Base-by-base conservation (phyloP, 768 basidiomycete genomes). In the Rubroboletus pulcherrimus region DNA sequence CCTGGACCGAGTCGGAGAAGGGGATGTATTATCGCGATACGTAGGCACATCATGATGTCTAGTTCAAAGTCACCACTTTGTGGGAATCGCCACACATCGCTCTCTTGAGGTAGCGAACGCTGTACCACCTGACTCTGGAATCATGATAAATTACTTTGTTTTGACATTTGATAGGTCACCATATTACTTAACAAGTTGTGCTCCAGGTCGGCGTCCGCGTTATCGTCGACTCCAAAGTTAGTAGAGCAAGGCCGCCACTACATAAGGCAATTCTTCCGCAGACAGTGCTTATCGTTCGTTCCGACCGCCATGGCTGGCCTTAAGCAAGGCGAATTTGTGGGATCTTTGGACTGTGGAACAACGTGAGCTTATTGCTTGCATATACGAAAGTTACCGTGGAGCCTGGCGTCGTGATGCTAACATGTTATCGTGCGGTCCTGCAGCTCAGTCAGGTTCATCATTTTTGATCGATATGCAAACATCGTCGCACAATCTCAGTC, bases 331-430 rank as follows among this genome's bases (percentile, higher is more conserved):
- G 86, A 93, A 68, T 93, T 96, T 70, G 86, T 97, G 42, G 94
- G 92, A 53, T 91, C 92, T 48, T 78, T 97, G 56, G 94, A 97
- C 72, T 96, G 94, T 66, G 94, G 94, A 39, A 97, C 94, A 47
- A 97, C 94, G 93, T 94, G 64, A 69, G 90, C 75, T 34, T 49
- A 31, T 31, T 37, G 39, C 21, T 54, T 24, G n/a, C 6, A 45
- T 17, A 37, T 33, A 37, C 12, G 24, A 10, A n/a, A 41, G 30
- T 26, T 34, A 26, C 4, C 4, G 15, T 53, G 17, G 11, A n/a
- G 37, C 30, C 45, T 10, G 15, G 17, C 15, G 26, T 29, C 6
- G 19, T 21, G 46, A 29, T 15, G 8, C 51, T 56, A 15, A 67
- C 56, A 15, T 40, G 10, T 3, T 53, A 24, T 53, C 49, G 24